Conservation (phyloP, 1,139 yeast species). For the Kurtzmaniella quercitrusa region DNA sequence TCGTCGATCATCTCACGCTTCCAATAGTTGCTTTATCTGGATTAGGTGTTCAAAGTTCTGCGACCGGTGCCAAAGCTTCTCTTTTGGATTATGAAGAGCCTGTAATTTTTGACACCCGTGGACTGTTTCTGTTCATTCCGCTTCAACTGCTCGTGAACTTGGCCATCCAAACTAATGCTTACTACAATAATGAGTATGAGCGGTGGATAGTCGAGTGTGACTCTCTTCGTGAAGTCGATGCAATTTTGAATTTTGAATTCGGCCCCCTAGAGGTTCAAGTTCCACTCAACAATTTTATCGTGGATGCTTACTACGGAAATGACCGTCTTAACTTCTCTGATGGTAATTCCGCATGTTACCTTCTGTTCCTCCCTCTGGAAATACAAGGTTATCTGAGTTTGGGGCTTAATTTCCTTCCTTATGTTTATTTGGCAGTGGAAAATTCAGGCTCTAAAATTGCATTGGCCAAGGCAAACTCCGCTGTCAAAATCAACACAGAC, state of each 20-base stretch:
- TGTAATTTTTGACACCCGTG: conserved; percentile 59
- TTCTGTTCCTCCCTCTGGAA: conserved; percentile 52
- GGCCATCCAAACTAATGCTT: conserved; percentile 74
- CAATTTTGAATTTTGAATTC: conserved; percentile 52
- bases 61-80: conserved; percentile 30
- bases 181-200: conserved; percentile 45
- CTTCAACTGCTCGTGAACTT: conserved; percentile 54
- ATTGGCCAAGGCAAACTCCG: conserved; percentile 26
- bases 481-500: conserved; percentile 9
- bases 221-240: conserved; percentile 33
- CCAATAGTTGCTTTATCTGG: conserved; percentile 61
- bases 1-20: conserved; percentile 19
- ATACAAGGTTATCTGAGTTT: conserved; percentile 51
- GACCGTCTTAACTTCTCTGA: conserved; percentile 43
- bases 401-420: conserved; percentile 59
- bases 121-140: conserved; percentile 55
- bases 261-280: conserved; percentile 50
- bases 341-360: conserved; percentile 59
- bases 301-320: conserved; percentile 29
- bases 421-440: conserved; percentile 64
- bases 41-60: conserved; percentile 44
- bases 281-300: conserved; percentile 50
- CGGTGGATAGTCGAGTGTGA: conserved; percentile 70
- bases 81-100: conserved; percentile 38
- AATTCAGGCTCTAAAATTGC: conserved; percentile 57